Conservation (phyloP, 495 filamentous ascomycete species). For the Hyaloscypha hepaticicola region DNA sequence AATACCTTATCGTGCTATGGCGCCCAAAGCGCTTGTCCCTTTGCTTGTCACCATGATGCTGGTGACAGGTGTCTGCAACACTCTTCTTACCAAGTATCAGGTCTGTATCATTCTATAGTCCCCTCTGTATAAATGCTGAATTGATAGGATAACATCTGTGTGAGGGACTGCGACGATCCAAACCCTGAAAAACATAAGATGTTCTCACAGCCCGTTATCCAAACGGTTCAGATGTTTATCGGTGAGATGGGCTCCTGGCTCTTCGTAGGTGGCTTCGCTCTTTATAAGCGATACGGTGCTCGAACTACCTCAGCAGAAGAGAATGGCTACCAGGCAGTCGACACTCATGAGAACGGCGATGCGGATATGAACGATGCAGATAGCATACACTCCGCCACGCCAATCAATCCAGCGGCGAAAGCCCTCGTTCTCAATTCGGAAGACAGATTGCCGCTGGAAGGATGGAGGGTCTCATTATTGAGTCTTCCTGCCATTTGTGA, state of each 20-base stretch:
- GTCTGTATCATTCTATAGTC: conserved; percentile 41
- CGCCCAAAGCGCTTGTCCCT: conserved; percentile 63
- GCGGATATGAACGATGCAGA: conserved; percentile 46
- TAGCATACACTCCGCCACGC: conserved; percentile 39
- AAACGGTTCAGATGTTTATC: conserved; percentile 93
- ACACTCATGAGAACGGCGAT: conserved; percentile 35
- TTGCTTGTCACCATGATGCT: conserved; percentile 93
- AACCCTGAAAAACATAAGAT: conserved; percentile 62
- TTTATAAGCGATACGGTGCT: conserved; percentile 58
- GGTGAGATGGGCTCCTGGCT: conserved; percentile 93
- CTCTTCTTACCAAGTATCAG: conserved; percentile 94
- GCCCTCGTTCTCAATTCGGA: conserved; percentile 46
- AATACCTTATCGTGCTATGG: conserved; percentile 30
- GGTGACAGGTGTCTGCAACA: conserved; percentile 87
- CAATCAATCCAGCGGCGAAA: conserved; percentile 51
- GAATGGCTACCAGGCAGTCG: conserved; percentile 65
- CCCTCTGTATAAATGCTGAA: conserved; percentile 7
- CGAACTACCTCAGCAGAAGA: conserved; percentile 40
- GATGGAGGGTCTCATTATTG: conserved; percentile 72
- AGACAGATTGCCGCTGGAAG: conserved; percentile 58
- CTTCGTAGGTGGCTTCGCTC: conserved; percentile 64
- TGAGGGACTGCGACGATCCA: conserved; percentile 78
- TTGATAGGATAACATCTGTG: conserved; percentile 88
- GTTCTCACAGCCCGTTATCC: conserved; percentile 95
- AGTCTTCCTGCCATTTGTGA: conserved; percentile 90